Base-by-base conservation (phyloP, 306 rosid genomes). In the Corylus heterophylla region DNA sequence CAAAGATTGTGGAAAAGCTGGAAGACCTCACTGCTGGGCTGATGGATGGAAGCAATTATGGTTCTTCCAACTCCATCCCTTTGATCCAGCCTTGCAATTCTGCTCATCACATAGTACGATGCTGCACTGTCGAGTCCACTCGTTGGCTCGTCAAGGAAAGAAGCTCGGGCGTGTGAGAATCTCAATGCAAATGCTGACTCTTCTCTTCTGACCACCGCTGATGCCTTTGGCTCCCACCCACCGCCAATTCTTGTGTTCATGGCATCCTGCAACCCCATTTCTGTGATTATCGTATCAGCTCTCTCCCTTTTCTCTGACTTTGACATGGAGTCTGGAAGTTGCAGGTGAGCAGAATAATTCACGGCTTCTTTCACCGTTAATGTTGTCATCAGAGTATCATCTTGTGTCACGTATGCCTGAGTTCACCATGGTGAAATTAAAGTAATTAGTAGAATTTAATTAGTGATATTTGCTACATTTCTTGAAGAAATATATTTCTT, bases 71-170 rank as follows among this genome's bases (percentile, higher is more conserved):
- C 70, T 5, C 82, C 86, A 66, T 80, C 89, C 54, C 37, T 79
- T 58, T 80, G 55, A 16, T 77, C 83, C 4, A 82, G 72, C 39
- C 75, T 50, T 1, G 93, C 88, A 2, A 92, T 89, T 82, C 91
- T 79, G 54, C 78, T 90, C 91, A 92, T 90, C 8, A 92, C 95
- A 72, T 89, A 89, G 31, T 85, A 89, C 8, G 97, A 90, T 13
- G 97, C 95, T 10, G 97, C 97, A 67, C 97, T 92, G 18, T 92
- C 97, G 6, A 92, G 82, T 22, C 97, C 95, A 74, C 90, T 84
- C 0, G 88, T 87, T 20, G 93, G 93, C 77, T 89, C 93, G 62
- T 86, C 89, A 63, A 86, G 89, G 37, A 86, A 1, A 86, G 74
- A 70, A 86, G 89, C 2, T 13, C 67, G 87, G 89, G 8, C 85